A percentile compares a stretch with the other conserved stretches of the same genome.
Conservation (phyloP, 2,329 filamentous ascomycete species). For the Colletotrichum siamense region DNA sequence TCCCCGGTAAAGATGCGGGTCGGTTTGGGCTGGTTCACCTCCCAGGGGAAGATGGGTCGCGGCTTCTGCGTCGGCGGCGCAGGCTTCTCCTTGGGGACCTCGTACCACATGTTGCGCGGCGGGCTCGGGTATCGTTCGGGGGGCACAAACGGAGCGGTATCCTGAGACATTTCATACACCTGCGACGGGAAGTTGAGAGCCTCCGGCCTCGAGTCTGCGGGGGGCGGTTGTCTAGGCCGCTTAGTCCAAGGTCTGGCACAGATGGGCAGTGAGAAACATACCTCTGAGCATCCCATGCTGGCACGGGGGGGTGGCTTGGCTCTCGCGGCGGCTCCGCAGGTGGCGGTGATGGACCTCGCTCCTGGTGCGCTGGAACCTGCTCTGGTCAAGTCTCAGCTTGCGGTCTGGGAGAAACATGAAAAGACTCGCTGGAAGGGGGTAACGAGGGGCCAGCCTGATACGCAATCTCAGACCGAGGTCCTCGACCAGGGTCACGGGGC, state of each 20-base stretch:
- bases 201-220: slow-evolving; percentile 77
- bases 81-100: slow-evolving; percentile 72
- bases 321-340: slow-evolving; percentile 36
- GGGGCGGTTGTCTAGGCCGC: slow-evolving; percentile 65
- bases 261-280: slow-evolving; percentile 31
- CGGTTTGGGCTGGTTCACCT: slow-evolving; percentile 67
- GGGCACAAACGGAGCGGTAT: slow-evolving; percentile 76
- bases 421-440: slow-evolving; percentile 35
- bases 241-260: slow-evolving; percentile 19
- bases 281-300: slow-evolving; percentile 61
- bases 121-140: slow-evolving; percentile 81
- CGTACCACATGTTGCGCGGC: slow-evolving; percentile 87
- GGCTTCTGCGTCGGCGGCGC: slow-evolving; percentile 60
- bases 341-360: slow-evolving; percentile 31
- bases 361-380: slow-evolving; percentile 31
- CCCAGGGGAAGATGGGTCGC: slow-evolving; percentile 89
- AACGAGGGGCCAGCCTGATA: slow-evolving; percentile 26
- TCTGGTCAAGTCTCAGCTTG: slow-evolving; percentile 55
- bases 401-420: slow-evolving; percentile 46
- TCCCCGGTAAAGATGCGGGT: slow-evolving; percentile 64
- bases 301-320: slow-evolving; percentile 36
- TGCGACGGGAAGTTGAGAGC: slow-evolving; percentile 81
- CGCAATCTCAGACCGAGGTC: slow-evolving; percentile 23
- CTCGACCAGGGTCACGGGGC: slow-evolving; percentile 22
- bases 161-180: slow-evolving; percentile 84